Conservation (phyloP, 1,284 basidiomycete genomes). For the Trichosporon faecale region DNA sequence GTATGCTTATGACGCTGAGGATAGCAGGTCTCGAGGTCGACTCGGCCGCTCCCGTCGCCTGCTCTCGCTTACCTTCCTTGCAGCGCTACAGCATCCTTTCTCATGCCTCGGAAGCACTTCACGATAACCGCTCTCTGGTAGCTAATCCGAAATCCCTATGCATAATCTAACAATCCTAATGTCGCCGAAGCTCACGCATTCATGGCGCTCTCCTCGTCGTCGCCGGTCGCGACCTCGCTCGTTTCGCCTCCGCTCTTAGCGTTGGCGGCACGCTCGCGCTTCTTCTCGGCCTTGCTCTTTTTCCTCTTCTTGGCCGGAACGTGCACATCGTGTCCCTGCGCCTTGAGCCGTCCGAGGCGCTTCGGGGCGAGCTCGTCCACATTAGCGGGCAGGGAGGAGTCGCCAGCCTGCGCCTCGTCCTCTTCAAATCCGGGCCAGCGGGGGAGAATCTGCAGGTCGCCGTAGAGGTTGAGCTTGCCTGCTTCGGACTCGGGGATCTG, state of each 20-base stretch:
- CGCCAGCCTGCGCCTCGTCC: conserved; percentile 40
- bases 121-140: too few species aligned
- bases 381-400: conserved; percentile 25
- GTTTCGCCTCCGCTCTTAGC: not conserved
- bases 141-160: not conserved
- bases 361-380: conserved; percentile 35
- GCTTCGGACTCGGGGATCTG: conserved; percentile 19
- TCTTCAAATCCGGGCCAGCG: conserved; percentile 51
- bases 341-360: conserved; percentile 46
- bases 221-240: not conserved
- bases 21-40: too few species aligned
- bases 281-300: conserved; percentile 20
- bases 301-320: conserved; percentile 32
- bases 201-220: not conserved
- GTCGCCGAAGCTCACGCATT: not conserved
- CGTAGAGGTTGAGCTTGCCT: conserved; percentile 38
- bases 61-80: too few species aligned
- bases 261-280: not conserved
- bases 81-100: too few species aligned
- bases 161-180: not conserved
- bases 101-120: too few species aligned
- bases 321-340: conserved; percentile 44
- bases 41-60: too few species aligned
- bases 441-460: conserved; percentile 43
- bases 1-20: too few species aligned